Conservation (phyloP, 176 grass and related monocot genomes). For the Tuctoria greenei region DNA sequence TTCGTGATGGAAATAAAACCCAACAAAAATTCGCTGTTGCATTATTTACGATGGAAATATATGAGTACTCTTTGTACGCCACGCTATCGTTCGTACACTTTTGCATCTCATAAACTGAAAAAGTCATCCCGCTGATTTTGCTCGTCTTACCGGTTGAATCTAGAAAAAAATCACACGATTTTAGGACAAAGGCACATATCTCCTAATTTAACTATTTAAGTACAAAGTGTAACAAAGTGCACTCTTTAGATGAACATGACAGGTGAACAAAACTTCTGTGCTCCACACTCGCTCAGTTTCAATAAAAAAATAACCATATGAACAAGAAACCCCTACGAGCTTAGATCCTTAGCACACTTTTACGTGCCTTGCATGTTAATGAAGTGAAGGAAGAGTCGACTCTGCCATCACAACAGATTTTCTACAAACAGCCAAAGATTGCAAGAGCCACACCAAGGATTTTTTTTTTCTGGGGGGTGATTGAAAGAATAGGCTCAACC, state of each 20-base stretch:
- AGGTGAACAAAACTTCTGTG: slow-evolving; percentile 33
- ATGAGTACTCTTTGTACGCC: neutral
- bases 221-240: too few relatives aligned
- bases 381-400: slow-evolving; percentile 29
- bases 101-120: neutral
- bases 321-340: slow-evolving; percentile 25
- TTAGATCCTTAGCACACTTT: slow-evolving; percentile 22
- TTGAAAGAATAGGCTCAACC: slow-evolving; percentile 20
- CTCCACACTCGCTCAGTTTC: slow-evolving; percentile 1
- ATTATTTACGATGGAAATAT: neutral
- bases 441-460: slow-evolving; percentile 11
- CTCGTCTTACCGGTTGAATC: too few relatives aligned
- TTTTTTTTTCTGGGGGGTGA: neutral
- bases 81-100: neutral
- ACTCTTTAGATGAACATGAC: slow-evolving; percentile 3
- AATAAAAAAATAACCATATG: slow-evolving; percentile 7
- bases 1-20: neutral
- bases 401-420: slow-evolving; percentile 31
- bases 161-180: neutral
- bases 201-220: neutral
- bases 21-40: too few relatives aligned
- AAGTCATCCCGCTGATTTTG: too few relatives aligned
- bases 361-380: slow-evolving; percentile 10
- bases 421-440: slow-evolving; percentile 4
- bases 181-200: neutral